Evolutionary conservation across 768 basidiomycete species (phyloP).

Genomic region (Leccinellum luteum): DNA sequence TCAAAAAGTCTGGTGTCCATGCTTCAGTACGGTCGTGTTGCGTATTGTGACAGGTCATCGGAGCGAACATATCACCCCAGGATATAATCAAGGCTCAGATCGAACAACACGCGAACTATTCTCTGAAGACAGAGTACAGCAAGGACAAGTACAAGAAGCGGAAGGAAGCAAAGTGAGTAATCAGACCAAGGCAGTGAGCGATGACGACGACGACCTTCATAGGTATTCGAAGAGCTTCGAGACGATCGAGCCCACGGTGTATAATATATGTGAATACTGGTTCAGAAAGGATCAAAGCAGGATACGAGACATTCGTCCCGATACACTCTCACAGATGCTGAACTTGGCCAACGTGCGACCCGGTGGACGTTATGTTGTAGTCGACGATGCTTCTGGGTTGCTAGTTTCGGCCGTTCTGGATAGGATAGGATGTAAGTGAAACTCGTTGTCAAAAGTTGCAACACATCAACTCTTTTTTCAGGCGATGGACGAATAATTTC

Average conservation of each 20-base stretch:
- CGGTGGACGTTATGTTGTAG: slow-evolving; percentile 82
- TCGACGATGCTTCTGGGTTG: slow-evolving; percentile 91
- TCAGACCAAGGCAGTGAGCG: neutral
- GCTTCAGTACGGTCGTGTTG: slow-evolving; percentile 54
- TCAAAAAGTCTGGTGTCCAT: slow-evolving; percentile 81
- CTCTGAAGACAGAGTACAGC: slow-evolving; percentile 95
- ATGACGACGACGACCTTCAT: slow-evolving; percentile 1
- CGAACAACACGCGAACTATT: slow-evolving; percentile 87
- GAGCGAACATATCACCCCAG: slow-evolving; percentile 39
- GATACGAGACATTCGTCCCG: slow-evolving; percentile 81
- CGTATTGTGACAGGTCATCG: neutral
- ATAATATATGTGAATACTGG: slow-evolving; percentile 89
- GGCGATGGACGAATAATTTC: slow-evolving; percentile 80
- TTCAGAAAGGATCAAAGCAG: slow-evolving; percentile 78
- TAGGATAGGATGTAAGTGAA: slow-evolving; percentile 70
- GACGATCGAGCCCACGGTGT: slow-evolving; percentile 82
- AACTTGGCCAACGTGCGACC: slow-evolving; percentile 80
- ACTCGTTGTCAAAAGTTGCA: neutral
- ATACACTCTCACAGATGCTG: slow-evolving; percentile 87
- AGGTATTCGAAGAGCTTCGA: slow-evolving; percentile 89
- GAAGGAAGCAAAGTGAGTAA: slow-evolving; percentile 89
- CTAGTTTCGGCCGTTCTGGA: slow-evolving; percentile 83
- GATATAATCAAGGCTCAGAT: slow-evolving; percentile 96
- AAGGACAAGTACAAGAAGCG: slow-evolving; percentile 98
- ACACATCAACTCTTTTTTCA: slow-evolving; percentile 27